Evolutionary conservation across 31 red algal genomes (phyloP).

Genomic region (Endocladia muricata): DNA sequence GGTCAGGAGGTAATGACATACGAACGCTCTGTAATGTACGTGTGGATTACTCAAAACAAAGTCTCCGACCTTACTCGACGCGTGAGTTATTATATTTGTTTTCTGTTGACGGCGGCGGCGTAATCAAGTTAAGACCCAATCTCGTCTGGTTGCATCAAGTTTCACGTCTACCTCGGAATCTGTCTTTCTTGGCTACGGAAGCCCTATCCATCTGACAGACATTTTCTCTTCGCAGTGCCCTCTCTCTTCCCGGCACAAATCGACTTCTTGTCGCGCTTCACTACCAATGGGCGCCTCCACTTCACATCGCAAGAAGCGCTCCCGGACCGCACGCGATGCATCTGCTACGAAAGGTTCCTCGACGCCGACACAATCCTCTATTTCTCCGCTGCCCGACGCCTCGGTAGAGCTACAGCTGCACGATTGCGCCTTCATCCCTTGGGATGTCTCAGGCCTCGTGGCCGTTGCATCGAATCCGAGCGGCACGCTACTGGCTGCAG

Average conservation of each 20-base stretch:
- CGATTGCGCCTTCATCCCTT: neutral
- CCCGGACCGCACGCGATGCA: neutral
- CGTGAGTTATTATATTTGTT: too few species aligned
- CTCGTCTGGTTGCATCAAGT: too few species aligned
- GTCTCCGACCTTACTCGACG: too few species aligned
- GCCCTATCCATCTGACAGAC: too few species aligned
- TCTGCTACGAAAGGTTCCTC: neutral
- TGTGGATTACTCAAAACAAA: too few species aligned
- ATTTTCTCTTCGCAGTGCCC: neutral
- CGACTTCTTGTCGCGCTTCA: neutral
- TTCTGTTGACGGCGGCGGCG: too few species aligned
- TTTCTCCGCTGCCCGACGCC: neutral
- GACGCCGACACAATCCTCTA: neutral
- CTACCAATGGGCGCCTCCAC: neutral
- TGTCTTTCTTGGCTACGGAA: too few species aligned
- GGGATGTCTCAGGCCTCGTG: neutral
- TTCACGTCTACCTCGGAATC: too few species aligned
- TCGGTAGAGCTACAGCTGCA: neutral
- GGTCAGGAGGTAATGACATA: too few species aligned
- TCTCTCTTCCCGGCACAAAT: neutral
- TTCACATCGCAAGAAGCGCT: neutral
- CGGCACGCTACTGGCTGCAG: constrained; percentile 12
- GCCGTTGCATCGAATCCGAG: constrained; percentile 19
- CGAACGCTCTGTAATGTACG: too few species aligned
- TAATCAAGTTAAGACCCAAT: too few species aligned